Percentiles rank a stretch among this genome's conserved stretches.
These are phyloP conservation scores for Silene latifolia DNA, from an alignment of 148 eudicot genomes.

Conservation along the genomic window DNA sequence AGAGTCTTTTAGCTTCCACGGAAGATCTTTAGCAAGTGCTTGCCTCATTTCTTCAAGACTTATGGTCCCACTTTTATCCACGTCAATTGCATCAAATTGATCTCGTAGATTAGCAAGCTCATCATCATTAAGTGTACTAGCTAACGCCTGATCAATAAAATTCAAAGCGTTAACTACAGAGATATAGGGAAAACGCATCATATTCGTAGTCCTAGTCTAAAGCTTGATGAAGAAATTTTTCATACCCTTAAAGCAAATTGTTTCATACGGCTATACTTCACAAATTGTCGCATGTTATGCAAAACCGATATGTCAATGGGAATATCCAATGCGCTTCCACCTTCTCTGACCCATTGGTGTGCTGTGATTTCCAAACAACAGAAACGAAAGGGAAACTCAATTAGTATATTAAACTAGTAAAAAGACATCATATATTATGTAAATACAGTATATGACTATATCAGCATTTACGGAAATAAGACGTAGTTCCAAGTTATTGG, in stretches of 20 bases:
- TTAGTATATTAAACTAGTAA: too few species aligned
- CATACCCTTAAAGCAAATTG: too few species aligned
- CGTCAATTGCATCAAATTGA: constrained; percentile 93
- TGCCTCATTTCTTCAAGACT: constrained; percentile 99
- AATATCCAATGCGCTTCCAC: too few species aligned
- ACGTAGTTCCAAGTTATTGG: too few species aligned
- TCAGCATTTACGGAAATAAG: too few species aligned
- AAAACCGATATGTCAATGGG: too few species aligned
- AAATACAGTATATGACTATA: too few species aligned
- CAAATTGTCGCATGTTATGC: too few species aligned
- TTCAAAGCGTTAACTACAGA: not conserved
- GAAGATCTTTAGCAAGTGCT: constrained; percentile 95
- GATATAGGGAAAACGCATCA: not conserved
- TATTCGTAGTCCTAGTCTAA: not conserved
- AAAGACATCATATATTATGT: too few species aligned
- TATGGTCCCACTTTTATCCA: constrained; percentile 83
- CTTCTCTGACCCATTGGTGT: too few species aligned
- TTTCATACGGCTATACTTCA: too few species aligned
- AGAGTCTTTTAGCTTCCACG: constrained; percentile 88
- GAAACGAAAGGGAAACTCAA: not conserved
- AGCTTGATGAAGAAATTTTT: constrained; percentile 27
- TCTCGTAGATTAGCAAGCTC: constrained; percentile 81
- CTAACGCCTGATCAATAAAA: constrained; percentile 65
- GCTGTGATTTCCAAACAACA: constrained; percentile 36
- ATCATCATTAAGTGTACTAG: constrained; percentile 68